Conservation (phyloP, 306 rosid species). For the Urtica urens region DNA sequence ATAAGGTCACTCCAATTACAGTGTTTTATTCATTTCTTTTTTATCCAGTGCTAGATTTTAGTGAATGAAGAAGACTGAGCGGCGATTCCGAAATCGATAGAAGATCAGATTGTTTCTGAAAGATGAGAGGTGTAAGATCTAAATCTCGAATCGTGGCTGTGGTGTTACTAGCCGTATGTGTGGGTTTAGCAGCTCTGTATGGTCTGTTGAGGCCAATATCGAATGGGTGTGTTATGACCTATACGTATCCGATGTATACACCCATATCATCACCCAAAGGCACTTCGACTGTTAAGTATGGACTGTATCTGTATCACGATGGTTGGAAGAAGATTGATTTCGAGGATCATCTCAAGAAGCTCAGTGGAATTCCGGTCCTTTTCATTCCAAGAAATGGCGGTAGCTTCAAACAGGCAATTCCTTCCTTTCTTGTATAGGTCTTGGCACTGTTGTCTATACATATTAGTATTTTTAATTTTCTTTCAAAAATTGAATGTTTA, state of each 20-base stretch:
- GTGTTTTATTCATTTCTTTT: no score
- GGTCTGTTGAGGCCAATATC: conserved; percentile 63
- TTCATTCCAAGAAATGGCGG: conserved; percentile 98
- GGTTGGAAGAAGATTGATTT: conserved; percentile 91
- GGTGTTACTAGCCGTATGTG: conserved; percentile 31
- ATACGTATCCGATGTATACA: conserved; percentile 90
- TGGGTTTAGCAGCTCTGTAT: conserved; percentile 52
- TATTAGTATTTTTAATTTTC: no score
- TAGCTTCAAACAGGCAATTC: conserved; percentile 98
- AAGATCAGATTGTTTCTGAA: no score
- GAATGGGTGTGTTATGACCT: conserved; percentile 87
- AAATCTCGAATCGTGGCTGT: conserved; percentile 48
- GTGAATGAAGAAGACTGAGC: no score
- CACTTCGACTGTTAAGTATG: conserved; percentile 51
- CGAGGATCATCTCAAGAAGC: conserved; percentile 71
- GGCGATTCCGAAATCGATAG: no score
- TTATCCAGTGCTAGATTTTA: no score
- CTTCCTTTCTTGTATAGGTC: no score
- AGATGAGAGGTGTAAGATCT: conserved; percentile 53
- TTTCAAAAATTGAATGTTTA: no score
- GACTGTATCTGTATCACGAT: conserved; percentile 79
- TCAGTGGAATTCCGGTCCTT: conserved; percentile 83
- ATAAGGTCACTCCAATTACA: no score
- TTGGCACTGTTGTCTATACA: no score
- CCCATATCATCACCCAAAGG: conserved; percentile 47